Evolutionary conservation across 1,284 basidiomycete species (phyloP).

Genomic region (Agroathelia rolfsii): DNA sequence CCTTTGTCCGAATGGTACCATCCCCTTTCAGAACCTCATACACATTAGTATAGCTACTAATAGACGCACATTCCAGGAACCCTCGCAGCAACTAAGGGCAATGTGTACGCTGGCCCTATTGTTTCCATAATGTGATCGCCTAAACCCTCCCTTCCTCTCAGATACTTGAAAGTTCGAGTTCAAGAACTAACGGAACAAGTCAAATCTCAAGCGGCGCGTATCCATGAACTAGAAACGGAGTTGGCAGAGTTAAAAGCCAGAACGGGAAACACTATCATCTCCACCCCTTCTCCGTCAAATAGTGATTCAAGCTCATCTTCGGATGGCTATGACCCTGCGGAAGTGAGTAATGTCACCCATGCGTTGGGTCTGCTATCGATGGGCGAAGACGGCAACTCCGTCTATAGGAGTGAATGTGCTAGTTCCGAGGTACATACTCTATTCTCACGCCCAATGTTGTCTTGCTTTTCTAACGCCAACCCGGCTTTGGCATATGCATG

Average conservation of each 20-base stretch:
- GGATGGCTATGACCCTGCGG: constrained; percentile 16
- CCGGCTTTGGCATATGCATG: constrained; percentile 3
- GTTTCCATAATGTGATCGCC: constrained; percentile 4
- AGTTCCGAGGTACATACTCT: constrained; percentile 30
- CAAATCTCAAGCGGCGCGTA: constrained; percentile 31
- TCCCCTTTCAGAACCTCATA: no score
- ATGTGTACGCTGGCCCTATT: constrained; percentile 36
- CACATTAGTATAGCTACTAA: constrained; percentile 1
- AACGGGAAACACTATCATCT: constrained; percentile 8
- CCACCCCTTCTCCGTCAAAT: constrained; percentile 11
- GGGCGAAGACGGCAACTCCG: constrained; percentile 32
- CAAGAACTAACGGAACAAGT: constrained; percentile 36
- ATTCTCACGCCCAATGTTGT: no score
- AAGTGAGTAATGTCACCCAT: constrained; percentile 21
- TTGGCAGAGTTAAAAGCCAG: constrained; percentile 28
- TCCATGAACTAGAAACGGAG: constrained; percentile 48
- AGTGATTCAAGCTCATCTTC: no score
- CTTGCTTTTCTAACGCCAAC: constrained; percentile 3
- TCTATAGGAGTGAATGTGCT: constrained; percentile 37
- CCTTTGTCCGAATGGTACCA: constrained; percentile 42
- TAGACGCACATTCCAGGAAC: constrained; percentile 25
- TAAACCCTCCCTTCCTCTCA: constrained; percentile 12
- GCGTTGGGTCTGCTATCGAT: constrained; percentile 35
- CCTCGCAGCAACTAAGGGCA: constrained; percentile 42
- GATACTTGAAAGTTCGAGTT: constrained; percentile 37